phyloP scores from a whole-genome alignment of 176 grass and related monocot species.

The Oryza australiensis region DNA sequence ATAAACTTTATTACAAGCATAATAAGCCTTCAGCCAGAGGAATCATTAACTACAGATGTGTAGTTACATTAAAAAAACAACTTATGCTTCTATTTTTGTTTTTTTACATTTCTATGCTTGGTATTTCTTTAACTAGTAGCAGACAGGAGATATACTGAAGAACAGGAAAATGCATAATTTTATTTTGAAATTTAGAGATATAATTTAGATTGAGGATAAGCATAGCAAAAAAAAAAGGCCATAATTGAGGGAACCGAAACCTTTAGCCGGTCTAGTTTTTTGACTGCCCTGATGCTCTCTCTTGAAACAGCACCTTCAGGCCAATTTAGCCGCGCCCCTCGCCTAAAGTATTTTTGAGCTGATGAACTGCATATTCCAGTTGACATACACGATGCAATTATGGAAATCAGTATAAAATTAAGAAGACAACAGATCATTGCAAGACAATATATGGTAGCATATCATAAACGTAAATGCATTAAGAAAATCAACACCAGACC shows the following conservation, averaged over 20 bases:
- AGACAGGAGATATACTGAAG: conserved; percentile 3
- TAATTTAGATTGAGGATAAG: neutral
- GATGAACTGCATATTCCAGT: conserved; percentile 67
- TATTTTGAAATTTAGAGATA: neutral
- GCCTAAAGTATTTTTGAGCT: conserved; percentile 85
- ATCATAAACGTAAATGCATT: neutral
- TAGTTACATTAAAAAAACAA: conserved; percentile 10
- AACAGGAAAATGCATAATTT: neutral
- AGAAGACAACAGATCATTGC: conserved; percentile 1
- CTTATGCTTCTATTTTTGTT: neutral
- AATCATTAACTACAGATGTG: conserved; percentile 8
- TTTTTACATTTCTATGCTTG: neutral
- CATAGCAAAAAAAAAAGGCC: neutral
- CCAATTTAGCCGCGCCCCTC: conserved; percentile 79
- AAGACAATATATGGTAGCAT: neutral
- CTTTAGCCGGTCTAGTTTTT: conserved; percentile 76
- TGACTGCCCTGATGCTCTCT: conserved; percentile 88
- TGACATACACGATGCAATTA: neutral
- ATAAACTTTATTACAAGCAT: neutral
- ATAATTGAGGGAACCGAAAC: conserved; percentile 37
- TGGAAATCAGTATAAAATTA: conserved; percentile 10
- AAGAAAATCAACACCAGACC: neutral
- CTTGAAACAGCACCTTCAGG: conserved; percentile 90
- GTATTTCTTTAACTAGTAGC: neutral
- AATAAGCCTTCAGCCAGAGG: neutral